Conservation (phyloP, 148 eudicot species). For the Diospyros lotus region DNA sequence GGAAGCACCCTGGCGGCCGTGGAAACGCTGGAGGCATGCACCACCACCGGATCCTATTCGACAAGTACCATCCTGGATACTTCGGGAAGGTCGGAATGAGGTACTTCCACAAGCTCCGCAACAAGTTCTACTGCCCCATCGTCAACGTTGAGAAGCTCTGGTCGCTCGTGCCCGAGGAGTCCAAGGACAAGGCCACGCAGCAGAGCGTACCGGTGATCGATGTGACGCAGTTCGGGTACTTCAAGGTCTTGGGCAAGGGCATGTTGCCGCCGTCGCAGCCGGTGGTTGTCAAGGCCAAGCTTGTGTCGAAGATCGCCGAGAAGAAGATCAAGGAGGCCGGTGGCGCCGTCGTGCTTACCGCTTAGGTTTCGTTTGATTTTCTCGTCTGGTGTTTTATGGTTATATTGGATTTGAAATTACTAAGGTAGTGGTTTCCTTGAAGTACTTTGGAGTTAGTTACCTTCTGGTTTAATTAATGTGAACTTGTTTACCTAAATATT, state of each 20-base stretch:
- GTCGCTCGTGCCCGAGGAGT: conserved; percentile 27
- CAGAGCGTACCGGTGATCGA: conserved; percentile 24
- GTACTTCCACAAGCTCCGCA: conserved; percentile 48
- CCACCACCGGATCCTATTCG: conserved; percentile 54
- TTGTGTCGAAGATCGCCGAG: conserved; percentile 37
- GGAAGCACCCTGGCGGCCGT: conserved; percentile 50
- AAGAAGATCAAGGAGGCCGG: conserved; percentile 52
- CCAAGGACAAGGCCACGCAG: conserved; percentile 18
- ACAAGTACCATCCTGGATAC: conserved; percentile 54
- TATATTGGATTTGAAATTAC: no score
- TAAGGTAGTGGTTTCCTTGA: no score
- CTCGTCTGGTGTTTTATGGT: background rate
- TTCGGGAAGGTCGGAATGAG: conserved; percentile 53
- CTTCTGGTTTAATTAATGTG: no score
- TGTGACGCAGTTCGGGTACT: conserved; percentile 32
- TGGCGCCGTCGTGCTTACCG: conserved; percentile 50
- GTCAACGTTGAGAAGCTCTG: conserved; percentile 38
- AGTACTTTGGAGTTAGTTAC: no score
- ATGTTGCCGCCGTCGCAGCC: conserved; percentile 10
- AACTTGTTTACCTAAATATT: no score
- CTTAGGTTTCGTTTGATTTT: conserved; percentile 21
- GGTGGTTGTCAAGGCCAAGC: conserved; percentile 31
- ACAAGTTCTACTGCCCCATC: conserved; percentile 40
- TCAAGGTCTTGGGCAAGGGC: conserved; percentile 34
- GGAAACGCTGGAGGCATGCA: conserved; percentile 59